Percentiles rank a stretch among this genome's conserved stretches.
phyloP scores from a whole-genome alignment of 495 filamentous ascomycete species.

The Penicillium daleae region DNA sequence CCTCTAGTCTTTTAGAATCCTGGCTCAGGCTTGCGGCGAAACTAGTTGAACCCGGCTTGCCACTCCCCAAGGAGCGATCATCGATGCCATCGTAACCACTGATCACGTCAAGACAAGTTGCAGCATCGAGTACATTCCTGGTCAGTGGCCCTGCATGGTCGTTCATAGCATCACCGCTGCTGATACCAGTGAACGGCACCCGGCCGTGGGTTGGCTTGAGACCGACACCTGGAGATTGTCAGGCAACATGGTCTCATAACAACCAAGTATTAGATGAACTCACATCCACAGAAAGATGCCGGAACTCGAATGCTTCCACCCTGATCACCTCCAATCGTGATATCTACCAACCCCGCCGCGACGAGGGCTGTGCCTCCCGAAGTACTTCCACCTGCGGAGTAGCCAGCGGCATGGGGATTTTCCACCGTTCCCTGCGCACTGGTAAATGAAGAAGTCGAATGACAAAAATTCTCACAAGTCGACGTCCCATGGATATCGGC shows the following conservation, averaged over 20 bases:
- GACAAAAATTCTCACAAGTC: conserved; percentile 53
- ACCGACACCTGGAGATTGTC: conserved; percentile 37
- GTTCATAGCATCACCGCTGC: conserved; percentile 48
- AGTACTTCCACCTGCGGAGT: conserved; percentile 59
- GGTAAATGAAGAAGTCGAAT: conserved; percentile 48
- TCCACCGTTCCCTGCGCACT: conserved; percentile 55
- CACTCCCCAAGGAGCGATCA: conserved; percentile 52
- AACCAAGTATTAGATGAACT: not conserved
- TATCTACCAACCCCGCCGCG: conserved; percentile 51
- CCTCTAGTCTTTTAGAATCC: conserved; percentile 40
- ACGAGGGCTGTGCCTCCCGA: conserved; percentile 61
- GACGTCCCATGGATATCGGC: conserved; percentile 47
- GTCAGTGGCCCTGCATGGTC: conserved; percentile 56
- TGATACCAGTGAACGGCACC: conserved; percentile 54
- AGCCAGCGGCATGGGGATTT: conserved; percentile 52
- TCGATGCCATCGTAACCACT: conserved; percentile 61
- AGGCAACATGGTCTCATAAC: not conserved
- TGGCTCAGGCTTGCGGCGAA: conserved; percentile 40
- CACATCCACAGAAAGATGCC: conserved; percentile 50
- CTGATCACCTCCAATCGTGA: conserved; percentile 63
- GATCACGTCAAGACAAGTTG: conserved; percentile 54
- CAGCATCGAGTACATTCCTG: conserved; percentile 52
- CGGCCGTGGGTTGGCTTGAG: conserved; percentile 57
- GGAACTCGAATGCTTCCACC: conserved; percentile 65
- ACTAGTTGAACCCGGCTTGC: conserved; percentile 46